Evolutionary conservation across 768 basidiomycete genomes (phyloP), one percentile per base, ranked within the genome.

Genomic region (Suillus hirtellus): DNA sequence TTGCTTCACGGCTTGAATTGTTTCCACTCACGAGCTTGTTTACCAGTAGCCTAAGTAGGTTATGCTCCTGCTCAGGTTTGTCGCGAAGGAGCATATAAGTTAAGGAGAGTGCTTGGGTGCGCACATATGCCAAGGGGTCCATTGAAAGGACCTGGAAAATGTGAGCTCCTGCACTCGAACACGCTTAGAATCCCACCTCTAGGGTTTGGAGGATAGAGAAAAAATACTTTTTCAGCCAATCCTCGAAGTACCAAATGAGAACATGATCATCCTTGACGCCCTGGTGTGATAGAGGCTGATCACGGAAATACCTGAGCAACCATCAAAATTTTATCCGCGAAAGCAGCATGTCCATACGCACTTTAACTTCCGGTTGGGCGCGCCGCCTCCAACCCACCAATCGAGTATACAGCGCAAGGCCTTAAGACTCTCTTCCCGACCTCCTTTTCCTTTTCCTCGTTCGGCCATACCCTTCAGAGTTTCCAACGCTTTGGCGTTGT

Each of bases 331-430:
- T 27, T 4, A 56, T 17, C 21, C 15, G 24, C 38, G 12, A 27
- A 58, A 42, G 11, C 11, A 42, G 27, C 10, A 31, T 42, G 24
- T 42, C 40, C 17, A 31, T 15, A 80, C 87, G 59, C 64, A 95
- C 92, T 84, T 93, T 31, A 98, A 83, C 73, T 99, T 99, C 65
- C 93, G 81, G 63, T 83, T 80, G 0, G 95, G 93, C 21, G 88
- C 92, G n/a, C 94, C 94, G 27, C 95, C 96, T 38, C 95, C 95
- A 53, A 91, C 85, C 94, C 95, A 97, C 95, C 96, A 98, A 84
- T 99, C 96, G 38, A 93, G 89, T 63, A 99, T 82, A 65, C 95
- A 96, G 49, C 96, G 82, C 61, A 96, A 72, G 3, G 96, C 95
- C 67, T 96, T 95, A 50, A 97, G 73, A 68, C 91, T 88, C 78